Evolutionary conservation across 1,284 basidiomycete species (phyloP).

Genomic region (Ceratobasidium sp.): DNA sequence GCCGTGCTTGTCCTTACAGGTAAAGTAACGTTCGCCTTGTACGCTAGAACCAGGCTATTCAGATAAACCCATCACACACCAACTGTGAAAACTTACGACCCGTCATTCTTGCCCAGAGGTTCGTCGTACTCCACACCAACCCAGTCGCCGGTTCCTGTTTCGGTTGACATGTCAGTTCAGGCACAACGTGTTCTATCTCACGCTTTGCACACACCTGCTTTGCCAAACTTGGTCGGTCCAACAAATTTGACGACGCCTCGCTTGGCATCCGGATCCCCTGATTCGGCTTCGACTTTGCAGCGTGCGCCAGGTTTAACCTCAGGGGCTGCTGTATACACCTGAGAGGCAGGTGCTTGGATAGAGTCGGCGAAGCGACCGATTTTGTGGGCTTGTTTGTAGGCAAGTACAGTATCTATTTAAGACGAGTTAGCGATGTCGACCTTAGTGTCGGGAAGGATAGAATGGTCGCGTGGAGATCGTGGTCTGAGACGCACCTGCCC

Average conservation of each 20-base stretch:
- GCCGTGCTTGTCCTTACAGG: constrained; percentile 79
- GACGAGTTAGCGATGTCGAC: not conserved
- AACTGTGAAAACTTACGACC: constrained; percentile 71
- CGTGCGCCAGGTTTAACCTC: constrained; percentile 74
- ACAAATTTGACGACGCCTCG: constrained; percentile 88
- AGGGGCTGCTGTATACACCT: constrained; percentile 50
- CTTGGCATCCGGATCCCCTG: constrained; percentile 68
- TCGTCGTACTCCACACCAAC: constrained; percentile 97
- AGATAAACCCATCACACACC: not conserved
- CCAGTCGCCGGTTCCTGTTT: constrained; percentile 69
- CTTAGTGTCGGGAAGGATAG: not conserved
- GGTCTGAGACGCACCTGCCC: constrained; percentile 66
- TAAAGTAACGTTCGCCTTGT: constrained; percentile 86
- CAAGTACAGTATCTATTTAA: constrained; percentile 82
- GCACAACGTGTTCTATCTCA: not conserved
- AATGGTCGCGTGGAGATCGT: not conserved
- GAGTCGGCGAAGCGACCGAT: constrained; percentile 86
- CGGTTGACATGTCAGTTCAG: not conserved
- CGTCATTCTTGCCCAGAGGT: constrained; percentile 95
- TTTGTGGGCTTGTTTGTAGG: constrained; percentile 89
- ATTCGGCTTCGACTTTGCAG: constrained; percentile 78
- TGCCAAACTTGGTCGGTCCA: constrained; percentile 82
- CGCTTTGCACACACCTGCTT: constrained; percentile 52
- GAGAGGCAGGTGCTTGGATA: constrained; percentile 55
- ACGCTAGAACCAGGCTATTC: constrained; percentile 66